phyloP scores from a whole-genome alignment of 148 eudicot species.

The Heliamphora exappendiculata region DNA sequence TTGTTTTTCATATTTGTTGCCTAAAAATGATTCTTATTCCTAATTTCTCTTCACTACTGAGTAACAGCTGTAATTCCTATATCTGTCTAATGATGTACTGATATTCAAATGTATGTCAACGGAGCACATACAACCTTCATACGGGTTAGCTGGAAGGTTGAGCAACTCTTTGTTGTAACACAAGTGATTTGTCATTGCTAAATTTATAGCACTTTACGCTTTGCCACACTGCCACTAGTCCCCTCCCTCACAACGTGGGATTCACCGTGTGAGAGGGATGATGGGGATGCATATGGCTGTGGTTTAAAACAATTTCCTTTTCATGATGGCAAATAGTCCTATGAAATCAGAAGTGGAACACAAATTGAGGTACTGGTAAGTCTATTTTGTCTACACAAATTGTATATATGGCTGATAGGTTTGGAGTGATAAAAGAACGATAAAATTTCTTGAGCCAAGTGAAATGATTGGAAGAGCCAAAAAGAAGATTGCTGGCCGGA shows the following conservation, averaged over 20 bases:
- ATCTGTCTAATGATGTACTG: neutral
- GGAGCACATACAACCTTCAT: neutral
- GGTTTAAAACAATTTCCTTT: neutral
- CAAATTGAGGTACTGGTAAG: neutral
- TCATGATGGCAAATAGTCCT: neutral
- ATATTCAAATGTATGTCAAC: neutral
- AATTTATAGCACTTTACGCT: neutral
- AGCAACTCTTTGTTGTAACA: neutral
- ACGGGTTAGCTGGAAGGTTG: neutral
- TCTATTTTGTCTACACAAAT: neutral
- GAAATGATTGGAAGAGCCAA: too few relatives aligned
- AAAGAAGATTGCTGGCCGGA: too few relatives aligned
- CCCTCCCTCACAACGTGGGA: neutral
- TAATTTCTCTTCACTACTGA: neutral
- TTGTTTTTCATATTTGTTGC: neutral
- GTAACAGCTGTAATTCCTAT: neutral
- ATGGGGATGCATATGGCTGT: neutral
- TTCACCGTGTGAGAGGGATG: neutral
- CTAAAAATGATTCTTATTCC: neutral
- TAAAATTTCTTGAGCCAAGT: too few relatives aligned
- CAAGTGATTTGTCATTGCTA: neutral
- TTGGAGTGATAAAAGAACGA: too few relatives aligned
- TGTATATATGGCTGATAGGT: too few relatives aligned
- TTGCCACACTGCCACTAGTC: neutral
- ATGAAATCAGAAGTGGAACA: neutral